These are phyloP conservation scores for Raffaelea albimanens DNA, from an alignment of 2,329 filamentous ascomycete species.

Conservation along the genomic window DNA sequence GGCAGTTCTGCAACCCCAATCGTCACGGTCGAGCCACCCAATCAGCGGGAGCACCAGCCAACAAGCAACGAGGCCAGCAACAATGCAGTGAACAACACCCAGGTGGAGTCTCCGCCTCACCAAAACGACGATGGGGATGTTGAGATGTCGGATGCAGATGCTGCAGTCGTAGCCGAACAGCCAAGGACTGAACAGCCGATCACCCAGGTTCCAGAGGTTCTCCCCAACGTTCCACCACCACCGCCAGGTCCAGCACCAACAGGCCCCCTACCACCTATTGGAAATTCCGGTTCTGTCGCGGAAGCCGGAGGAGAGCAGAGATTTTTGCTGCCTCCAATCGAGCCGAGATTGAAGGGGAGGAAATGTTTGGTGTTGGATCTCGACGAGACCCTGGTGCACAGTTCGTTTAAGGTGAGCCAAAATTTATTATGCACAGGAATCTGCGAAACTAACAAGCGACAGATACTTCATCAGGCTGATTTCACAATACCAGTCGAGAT, in stretches of 20 bases:
- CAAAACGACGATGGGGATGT: constrained; percentile 49
- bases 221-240: constrained; percentile 35
- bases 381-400: constrained; percentile 95
- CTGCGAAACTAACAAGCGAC: too few species aligned
- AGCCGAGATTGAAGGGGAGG: constrained; percentile 69
- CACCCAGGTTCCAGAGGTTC: constrained; percentile 25
- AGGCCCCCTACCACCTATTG: constrained; percentile 22
- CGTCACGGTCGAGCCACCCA: constrained; percentile 32
- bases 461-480: constrained; percentile 96
- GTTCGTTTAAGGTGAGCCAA: constrained; percentile 83
- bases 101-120: constrained; percentile 14
- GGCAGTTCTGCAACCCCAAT: constrained; percentile 25
- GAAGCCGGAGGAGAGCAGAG: constrained; percentile 24
- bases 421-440: too few species aligned
- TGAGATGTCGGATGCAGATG: constrained; percentile 56
- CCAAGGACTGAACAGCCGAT: constrained; percentile 28
- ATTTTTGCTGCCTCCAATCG: constrained; percentile 72
- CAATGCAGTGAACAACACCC: neutral
- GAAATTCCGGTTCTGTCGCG: neutral
- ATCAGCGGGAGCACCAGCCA: constrained; percentile 5
- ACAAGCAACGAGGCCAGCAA: neutral
- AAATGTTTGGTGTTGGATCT: constrained; percentile 94
- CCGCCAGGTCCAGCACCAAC: constrained; percentile 34
- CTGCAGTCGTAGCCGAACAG: constrained; percentile 30
- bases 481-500: constrained; percentile 99